Base-by-base conservation (phyloP, 139 green algal species). In the Pseudopediastrum boryanum region DNA sequence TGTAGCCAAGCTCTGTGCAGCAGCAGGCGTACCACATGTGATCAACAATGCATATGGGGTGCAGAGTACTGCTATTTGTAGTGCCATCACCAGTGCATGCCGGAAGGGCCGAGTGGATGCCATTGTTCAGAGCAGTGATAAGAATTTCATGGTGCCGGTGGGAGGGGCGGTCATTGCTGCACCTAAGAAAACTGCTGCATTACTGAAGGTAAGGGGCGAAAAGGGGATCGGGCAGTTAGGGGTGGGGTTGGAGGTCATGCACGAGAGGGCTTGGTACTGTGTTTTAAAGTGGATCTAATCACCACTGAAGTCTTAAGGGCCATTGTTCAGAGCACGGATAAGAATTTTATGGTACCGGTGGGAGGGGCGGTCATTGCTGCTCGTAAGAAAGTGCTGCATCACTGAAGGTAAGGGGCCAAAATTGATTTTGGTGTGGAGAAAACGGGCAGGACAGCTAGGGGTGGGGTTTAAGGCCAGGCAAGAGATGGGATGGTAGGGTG, bases 21-120 rank as follows among this genome's bases (percentile, higher is more conserved):
- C 39, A 13, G 21, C 61, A 1, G 88, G 85, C 33, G 64, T 99
- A 8, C 79, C 84, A 0, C 96, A 99, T 88, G 78, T 99, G 0
- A 90, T 99, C 82, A 99, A 99, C 87, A 98, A 99, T 71, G 96
- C 96, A 5, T 99, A 99, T 74, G 96, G 96, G 2, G 92, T 99
- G 38, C 96, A 99, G 87, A 82, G 50, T 38, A 43, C 84, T 7
- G 68, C 44, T 25, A 79, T 58, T 58, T 58, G 48, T 58, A n/a
- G 48, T 25, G 63, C 36, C 1, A 36, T 93, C 23, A 87, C 83
- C 8, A 66, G 82, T 4, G 84, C 86, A 0, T 90, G 82, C 78
- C 67, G 90, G 13, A 52, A 64, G 21, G 95, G 96, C 1, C 85
- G 96, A 8, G 94, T 99, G 25, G 96, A 99, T 79, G 92, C 89